Percentiles rank a stretch among this genome's conserved stretches.
These are phyloP conservation scores for Leccinum truebloodii DNA, from an alignment of 768 basidiomycete genomes.

Conservation along the genomic window DNA sequence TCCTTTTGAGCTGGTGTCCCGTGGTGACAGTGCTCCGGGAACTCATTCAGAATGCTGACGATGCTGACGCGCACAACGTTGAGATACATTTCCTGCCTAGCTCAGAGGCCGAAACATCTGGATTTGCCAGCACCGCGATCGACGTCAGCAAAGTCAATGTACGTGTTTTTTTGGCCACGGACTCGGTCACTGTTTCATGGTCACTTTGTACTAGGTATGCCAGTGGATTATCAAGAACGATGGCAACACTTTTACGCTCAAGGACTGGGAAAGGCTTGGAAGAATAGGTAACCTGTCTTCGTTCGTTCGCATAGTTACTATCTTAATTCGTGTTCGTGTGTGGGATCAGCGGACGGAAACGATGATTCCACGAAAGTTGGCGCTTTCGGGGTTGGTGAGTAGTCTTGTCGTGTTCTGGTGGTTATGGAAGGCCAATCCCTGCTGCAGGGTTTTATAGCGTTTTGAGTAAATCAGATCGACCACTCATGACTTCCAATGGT, in stretches of 20 bases:
- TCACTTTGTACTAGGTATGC: constrained; percentile 5
- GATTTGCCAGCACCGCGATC: background rate
- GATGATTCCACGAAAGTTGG: constrained; percentile 14
- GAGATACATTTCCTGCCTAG: constrained; percentile 40
- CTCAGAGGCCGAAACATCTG: constrained; percentile 6
- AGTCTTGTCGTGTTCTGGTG: background rate
- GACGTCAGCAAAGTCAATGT: constrained; percentile 2
- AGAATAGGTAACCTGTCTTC: constrained; percentile 13
- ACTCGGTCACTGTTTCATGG: background rate
- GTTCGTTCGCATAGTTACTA: background rate
- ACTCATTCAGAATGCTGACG: constrained; percentile 58
- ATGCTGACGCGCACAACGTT: constrained; percentile 39
- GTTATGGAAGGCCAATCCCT: background rate
- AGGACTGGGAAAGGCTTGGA: constrained; percentile 17
- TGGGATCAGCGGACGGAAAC: constrained; percentile 15
- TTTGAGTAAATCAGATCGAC: constrained; percentile 18
- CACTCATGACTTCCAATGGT: constrained; percentile 16
- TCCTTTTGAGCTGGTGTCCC: background rate
- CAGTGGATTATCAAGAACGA: constrained; percentile 19
- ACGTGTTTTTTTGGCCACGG: background rate
- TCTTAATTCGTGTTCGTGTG: background rate
- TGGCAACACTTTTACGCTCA: background rate
- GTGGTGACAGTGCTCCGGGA: constrained; percentile 45
- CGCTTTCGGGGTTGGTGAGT: constrained; percentile 20
- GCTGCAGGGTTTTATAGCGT: constrained; percentile 19